These are phyloP conservation scores for Pseudocercospora crystallina DNA, from an alignment of 2,329 filamentous ascomycete genomes.

Conservation along the genomic window DNA sequence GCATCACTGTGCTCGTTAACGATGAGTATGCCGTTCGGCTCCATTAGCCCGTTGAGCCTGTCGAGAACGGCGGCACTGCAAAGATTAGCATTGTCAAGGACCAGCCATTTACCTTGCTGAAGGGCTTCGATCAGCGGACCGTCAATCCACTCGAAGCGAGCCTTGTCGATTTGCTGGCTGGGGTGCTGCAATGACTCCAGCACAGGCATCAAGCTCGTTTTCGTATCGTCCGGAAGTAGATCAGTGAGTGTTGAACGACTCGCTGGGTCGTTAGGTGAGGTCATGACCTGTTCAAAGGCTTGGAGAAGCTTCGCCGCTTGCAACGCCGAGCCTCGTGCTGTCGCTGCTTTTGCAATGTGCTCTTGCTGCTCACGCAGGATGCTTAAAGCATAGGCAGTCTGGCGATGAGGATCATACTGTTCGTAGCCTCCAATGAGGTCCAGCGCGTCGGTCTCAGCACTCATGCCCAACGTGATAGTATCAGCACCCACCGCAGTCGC, in stretches of 20 bases:
- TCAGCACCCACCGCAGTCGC: conserved; percentile 76
- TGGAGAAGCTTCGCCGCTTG: conserved; percentile 8
- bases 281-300: conserved; percentile 5
- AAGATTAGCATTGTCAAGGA: conserved; percentile 95
- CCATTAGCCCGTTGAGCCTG: conserved; percentile 87
- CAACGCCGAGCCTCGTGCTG: conserved; percentile 10
- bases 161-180: conserved; percentile 59
- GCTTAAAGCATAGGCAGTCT: conserved; percentile 18
- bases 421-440: conserved; percentile 97
- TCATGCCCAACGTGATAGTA: conserved; percentile 82
- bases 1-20: conserved; percentile 90
- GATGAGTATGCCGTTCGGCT: conserved; percentile 81
- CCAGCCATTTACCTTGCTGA: conserved; percentile 82
- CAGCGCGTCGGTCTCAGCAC: conserved; percentile 94
- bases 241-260: conserved; percentile 7
- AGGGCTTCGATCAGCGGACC: conserved; percentile 87
- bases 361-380: conserved; percentile 18
- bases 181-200: conserved; percentile 12
- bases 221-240: conserved; percentile 8
- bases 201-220: conserved; percentile 7
- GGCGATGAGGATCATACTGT: conserved; percentile 77
- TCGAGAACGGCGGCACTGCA: conserved; percentile 95
- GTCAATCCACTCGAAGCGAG: conserved; percentile 94
- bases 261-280: neutral
- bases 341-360: conserved; percentile 14